Base-by-base conservation (phyloP, 2,329 filamentous ascomycete species). In the Biscogniauxia sp. region DNA sequence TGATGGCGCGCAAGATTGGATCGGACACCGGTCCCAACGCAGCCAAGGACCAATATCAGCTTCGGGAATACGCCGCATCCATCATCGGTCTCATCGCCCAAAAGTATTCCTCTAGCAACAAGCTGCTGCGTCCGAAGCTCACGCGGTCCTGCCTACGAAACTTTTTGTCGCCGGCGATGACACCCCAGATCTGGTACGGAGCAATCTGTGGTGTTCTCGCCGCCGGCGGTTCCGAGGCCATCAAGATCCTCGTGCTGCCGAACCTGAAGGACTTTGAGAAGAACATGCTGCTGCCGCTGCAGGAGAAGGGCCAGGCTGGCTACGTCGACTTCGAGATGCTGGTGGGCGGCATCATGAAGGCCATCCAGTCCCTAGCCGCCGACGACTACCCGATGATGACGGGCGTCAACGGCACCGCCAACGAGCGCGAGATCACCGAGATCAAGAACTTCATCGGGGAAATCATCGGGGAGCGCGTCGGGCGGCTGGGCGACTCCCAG, bases 71-170 rank as follows among this genome's bases (percentile, higher is more conserved):
- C 11, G 89, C 95, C 0, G 92, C 92, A 0, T 91, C 90, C 0
- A 82, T 99, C 5, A 84, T 98, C 17, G 89, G 88, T 32, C 85
- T 87, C 41, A 91, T 99, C 49, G 88, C 91, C 3, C 84, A 84
- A 64, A 94, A 93, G 70, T 97, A 96, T 77, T 88, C 89, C 5
- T 84, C 88, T 25, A 89, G 88, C 4, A 96, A 93, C 60, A 88
- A 90, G 51, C 89, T 92, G 15, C 85, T 98, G 25, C 92, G 93
- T 60, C 89, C 93, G 1, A 91, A 96, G 65, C 88, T 99, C 28
- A 93, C 93, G 3, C 86, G 95, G n/a, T 95, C 93, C 0, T 97
- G 93, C 71, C 84, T 98, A 37, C 97, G 97, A 77, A 88, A 90
- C 70, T 94, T 97, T 75, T 84, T 99, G 28, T 93, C 97, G 70